These are phyloP conservation scores for Fomitiporia mediterranea DNA, from an alignment of 1,284 basidiomycete species.

Conservation along the genomic window DNA sequence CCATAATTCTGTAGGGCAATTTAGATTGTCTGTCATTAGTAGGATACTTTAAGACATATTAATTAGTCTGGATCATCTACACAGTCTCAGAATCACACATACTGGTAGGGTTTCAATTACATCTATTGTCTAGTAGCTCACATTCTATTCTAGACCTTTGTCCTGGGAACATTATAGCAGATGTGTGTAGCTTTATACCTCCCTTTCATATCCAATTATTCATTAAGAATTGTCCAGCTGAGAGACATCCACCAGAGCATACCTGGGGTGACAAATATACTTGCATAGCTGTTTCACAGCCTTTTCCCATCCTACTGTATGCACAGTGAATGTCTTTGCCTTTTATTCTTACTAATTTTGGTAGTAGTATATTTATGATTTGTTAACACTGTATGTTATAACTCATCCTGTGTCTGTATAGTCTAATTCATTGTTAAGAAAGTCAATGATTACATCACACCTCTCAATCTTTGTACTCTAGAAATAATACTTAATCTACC, in stretches of 20 bases:
- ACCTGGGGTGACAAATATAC: background rate
- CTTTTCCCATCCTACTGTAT: background rate
- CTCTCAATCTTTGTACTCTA: conserved; percentile 32
- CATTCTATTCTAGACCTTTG: background rate
- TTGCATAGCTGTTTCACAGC: background rate
- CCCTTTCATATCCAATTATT: background rate
- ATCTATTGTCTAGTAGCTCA: background rate
- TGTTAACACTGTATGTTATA: background rate
- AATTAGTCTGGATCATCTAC: background rate
- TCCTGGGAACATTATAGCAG: background rate
- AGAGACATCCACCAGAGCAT: background rate
- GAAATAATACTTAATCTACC: conserved; percentile 32
- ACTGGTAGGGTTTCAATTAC: background rate
- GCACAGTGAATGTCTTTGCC: no score
- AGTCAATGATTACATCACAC: conserved; percentile 28
- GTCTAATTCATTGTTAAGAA: conserved; percentile 20
- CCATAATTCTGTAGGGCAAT: background rate
- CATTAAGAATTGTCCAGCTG: background rate
- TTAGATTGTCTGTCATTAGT: background rate
- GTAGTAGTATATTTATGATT: background rate
- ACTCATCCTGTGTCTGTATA: background rate
- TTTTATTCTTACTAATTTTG: background rate
- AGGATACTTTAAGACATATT: background rate
- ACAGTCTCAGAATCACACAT: background rate
- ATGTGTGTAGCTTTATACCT: background rate